Evolutionary conservation across 1,284 basidiomycete species (phyloP).

Genomic region (Malassezia equina): DNA sequence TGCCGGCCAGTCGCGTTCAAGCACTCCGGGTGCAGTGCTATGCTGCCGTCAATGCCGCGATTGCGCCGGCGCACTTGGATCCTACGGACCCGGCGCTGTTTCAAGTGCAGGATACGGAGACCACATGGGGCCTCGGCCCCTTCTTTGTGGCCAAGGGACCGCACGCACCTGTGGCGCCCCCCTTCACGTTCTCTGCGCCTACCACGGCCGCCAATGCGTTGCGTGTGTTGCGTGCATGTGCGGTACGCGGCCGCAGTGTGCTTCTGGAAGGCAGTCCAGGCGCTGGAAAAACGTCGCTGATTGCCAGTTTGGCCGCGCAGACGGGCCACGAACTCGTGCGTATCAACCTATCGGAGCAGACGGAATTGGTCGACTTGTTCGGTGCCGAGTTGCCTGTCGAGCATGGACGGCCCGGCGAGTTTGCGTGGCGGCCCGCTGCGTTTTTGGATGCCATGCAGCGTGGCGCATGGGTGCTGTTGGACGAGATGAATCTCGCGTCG

Average conservation of each 20-base stretch:
- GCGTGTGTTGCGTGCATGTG: slow-evolving; percentile 79
- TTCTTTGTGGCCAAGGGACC: slow-evolving; percentile 63
- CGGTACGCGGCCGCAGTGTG: slow-evolving; percentile 73
- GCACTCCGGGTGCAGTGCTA: slow-evolving; percentile 58
- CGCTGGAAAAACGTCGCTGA: slow-evolving; percentile 94
- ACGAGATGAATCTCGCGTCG: slow-evolving; percentile 97
- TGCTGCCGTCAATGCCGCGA: slow-evolving; percentile 48
- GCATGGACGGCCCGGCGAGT: slow-evolving; percentile 79
- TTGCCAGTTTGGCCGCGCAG: slow-evolving; percentile 73
- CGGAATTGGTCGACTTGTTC: slow-evolving; percentile 90
- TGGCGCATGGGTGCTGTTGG: slow-evolving; percentile 79
- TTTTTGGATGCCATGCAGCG: slow-evolving; percentile 75
- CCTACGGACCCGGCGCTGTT: slow-evolving; percentile 50
- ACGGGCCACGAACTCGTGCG: slow-evolving; percentile 72
- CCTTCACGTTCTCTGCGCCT: slow-evolving; percentile 54
- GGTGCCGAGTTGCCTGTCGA: slow-evolving; percentile 93
- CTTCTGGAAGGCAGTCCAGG: slow-evolving; percentile 95
- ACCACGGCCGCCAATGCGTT: slow-evolving; percentile 81
- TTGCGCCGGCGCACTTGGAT: slow-evolving; percentile 21
- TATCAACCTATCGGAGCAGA: slow-evolving; percentile 99
- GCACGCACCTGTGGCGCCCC: slow-evolving; percentile 21
- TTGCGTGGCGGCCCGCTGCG: slow-evolving; percentile 93
- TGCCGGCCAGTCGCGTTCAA: slow-evolving; percentile 54
- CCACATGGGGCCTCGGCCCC: slow-evolving; percentile 59
- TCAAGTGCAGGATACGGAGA: slow-evolving; percentile 32